Conservation (phyloP, 768 basidiomycete species). For the Multifurca ochricompacta region DNA sequence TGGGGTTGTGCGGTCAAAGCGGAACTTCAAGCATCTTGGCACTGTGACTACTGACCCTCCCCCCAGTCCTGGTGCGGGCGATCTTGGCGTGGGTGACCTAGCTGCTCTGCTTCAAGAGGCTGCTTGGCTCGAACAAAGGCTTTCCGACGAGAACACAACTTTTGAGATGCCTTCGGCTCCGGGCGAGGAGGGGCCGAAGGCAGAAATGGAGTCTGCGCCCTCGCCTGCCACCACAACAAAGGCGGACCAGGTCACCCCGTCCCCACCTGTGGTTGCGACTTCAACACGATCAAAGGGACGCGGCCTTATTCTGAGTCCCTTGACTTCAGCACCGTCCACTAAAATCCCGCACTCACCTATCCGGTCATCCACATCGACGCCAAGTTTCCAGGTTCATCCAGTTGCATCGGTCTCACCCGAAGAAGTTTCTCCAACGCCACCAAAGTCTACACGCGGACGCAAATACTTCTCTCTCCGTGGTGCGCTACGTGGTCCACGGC, state of each 20-base stretch:
- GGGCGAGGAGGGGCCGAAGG: constrained; percentile 6
- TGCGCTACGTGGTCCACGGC: constrained; percentile 39
- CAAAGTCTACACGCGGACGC: constrained; percentile 32
- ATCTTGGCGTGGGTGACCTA: constrained; percentile 48
- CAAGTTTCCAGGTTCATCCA: constrained; percentile 19
- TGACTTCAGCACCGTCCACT: background rate
- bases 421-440: constrained; percentile 35
- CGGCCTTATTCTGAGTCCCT: constrained; percentile 8
- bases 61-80: constrained; percentile 42
- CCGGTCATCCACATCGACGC: constrained; percentile 10
- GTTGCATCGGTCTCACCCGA: constrained; percentile 27
- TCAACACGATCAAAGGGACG: constrained; percentile 9
- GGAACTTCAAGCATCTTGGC: constrained; percentile 22
- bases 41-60: constrained; percentile 29
- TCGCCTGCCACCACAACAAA: background rate
- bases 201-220: background rate
- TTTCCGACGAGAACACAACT: constrained; percentile 36
- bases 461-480: constrained; percentile 32
- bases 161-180: constrained; percentile 22
- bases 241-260: background rate
- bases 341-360: constrained; percentile 4
- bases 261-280: constrained; percentile 13
- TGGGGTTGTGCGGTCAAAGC: constrained; percentile 21
- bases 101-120: constrained; percentile 49
- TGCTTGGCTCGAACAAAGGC: constrained; percentile 46